These are phyloP conservation scores for Populus trichocarpa DNA, from an alignment of 441 rosid species.

Conservation along the genomic window DNA sequence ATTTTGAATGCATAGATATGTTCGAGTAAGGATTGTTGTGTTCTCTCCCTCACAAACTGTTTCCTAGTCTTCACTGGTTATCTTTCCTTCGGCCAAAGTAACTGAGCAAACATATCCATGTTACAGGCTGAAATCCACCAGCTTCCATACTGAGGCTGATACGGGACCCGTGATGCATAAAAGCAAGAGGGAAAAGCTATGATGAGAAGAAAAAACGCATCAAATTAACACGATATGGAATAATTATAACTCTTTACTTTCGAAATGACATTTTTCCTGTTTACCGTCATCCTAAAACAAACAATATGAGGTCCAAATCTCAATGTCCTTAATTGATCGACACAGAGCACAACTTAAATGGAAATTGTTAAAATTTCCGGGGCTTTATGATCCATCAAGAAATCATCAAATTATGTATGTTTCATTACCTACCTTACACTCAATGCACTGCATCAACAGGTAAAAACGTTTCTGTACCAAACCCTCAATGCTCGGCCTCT, in stretches of 20 bases:
- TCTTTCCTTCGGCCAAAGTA: neutral
- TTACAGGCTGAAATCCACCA: too few species aligned
- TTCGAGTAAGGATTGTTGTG: too few species aligned
- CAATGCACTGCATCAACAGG: constrained; percentile 34
- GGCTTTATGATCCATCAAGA: constrained; percentile 1
- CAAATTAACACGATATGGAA: too few species aligned
- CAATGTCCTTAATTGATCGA: neutral
- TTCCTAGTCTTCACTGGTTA: neutral
- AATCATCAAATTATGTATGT: constrained; percentile 5
- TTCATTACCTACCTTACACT: constrained; percentile 68
- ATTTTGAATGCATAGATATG: too few species aligned
- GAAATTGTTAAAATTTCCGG: neutral
- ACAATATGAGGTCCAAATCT: too few species aligned
- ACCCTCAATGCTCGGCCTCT: neutral
- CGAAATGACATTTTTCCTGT: too few species aligned
- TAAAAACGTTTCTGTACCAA: neutral
- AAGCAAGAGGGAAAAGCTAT: constrained; percentile 52
- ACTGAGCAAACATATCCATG: too few species aligned
- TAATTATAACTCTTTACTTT: too few species aligned
- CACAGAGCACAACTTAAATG: too few species aligned
- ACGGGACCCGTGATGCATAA: constrained; percentile 20
- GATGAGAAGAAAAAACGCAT: too few species aligned
- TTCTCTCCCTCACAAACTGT: neutral
- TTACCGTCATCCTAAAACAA: constrained; percentile 7
- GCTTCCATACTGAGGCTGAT: constrained; percentile 21